These are phyloP conservation scores for Penicillium sclerotigenum DNA, from an alignment of 2,329 filamentous ascomycete species.

Conservation along the genomic window DNA sequence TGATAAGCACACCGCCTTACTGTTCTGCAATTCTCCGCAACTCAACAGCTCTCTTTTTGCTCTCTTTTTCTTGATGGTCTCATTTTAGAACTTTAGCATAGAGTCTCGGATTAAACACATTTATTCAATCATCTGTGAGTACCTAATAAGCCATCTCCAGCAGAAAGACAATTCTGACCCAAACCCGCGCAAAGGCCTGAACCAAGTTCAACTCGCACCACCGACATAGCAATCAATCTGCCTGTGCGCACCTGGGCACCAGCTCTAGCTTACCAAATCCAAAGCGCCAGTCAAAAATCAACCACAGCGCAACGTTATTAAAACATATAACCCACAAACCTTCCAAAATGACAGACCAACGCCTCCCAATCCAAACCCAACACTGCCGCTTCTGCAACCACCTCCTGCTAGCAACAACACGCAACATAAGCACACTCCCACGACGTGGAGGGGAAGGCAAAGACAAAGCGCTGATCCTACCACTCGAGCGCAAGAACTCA, in stretches of 20 bases:
- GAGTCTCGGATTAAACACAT: neutral
- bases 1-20: slow-evolving; percentile 9
- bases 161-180: neutral
- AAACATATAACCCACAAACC: neutral
- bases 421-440: slow-evolving; percentile 52
- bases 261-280: neutral
- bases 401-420: slow-evolving; percentile 60
- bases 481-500: slow-evolving; percentile 35
- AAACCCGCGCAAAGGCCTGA: neutral
- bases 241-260: neutral
- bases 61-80: neutral
- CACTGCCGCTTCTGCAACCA: slow-evolving; percentile 64
- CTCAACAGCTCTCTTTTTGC: slow-evolving; percentile 4
- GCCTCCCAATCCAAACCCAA: slow-evolving; percentile 49
- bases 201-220: neutral
- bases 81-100: neutral
- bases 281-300: neutral
- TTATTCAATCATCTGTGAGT: neutral
- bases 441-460: slow-evolving; percentile 48
- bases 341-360: slow-evolving; percentile 5
- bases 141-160: neutral
- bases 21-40: neutral
- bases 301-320: too few species aligned
- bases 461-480: slow-evolving; percentile 58
- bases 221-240: neutral